These are phyloP conservation scores for Aspergillus novofumigatus DNA, from an alignment of 2,329 filamentous ascomycete species.

Conservation along the genomic window DNA sequence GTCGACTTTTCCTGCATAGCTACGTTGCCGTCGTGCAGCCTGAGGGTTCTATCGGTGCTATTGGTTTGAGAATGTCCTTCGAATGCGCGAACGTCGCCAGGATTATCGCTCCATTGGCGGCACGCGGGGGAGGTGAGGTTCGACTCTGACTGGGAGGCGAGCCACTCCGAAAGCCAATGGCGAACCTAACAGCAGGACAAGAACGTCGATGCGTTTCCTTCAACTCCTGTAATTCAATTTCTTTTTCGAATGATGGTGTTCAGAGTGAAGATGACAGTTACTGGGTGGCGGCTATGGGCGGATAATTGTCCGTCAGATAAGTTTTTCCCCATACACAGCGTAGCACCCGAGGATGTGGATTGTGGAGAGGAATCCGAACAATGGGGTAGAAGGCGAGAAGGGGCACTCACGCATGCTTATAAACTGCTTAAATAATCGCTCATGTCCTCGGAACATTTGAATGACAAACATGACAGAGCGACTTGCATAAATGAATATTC, in stretches of 20 bases:
- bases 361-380: neutral
- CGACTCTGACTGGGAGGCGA: neutral
- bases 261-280: neutral
- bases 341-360: neutral
- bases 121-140: neutral
- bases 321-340: neutral
- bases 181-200: neutral
- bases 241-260: neutral
- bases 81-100: neutral
- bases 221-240: neutral
- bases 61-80: neutral
- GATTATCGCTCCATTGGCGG: neutral
- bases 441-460: neutral
- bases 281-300: neutral
- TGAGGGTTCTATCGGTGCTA: neutral
- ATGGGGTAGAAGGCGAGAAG: neutral
- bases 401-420: neutral
- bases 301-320: neutral
- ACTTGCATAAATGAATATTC: neutral
- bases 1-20: conserved; percentile 77
- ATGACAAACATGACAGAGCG: neutral
- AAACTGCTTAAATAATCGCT: neutral
- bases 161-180: neutral
- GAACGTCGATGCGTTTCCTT: neutral
- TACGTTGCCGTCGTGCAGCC: neutral